Base-by-base conservation (phyloP, 768 basidiomycete species). In the Agaricus blazei region DNA sequence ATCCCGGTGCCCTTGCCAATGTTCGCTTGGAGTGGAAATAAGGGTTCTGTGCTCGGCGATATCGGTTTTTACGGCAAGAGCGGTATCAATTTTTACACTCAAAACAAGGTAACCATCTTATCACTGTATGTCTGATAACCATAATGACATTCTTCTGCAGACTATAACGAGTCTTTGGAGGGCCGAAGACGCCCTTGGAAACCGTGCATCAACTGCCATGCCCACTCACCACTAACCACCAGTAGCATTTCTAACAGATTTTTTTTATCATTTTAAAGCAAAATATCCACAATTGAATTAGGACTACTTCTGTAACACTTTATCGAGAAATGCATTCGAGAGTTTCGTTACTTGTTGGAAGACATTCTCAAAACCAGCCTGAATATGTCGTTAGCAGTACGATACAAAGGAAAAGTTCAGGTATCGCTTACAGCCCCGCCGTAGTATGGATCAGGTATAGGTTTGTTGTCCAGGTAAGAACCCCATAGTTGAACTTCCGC, bases 1-100 rank as follows among this genome's bases (percentile, higher is more conserved):
- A 93, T 93, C 49, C 90, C 93, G 12, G 96, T 99, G 4, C 96
- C 96, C 44, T 64, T 81, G 54, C 88, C 89, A 14, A 95, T 97
- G 90, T 98, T 97, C 74, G 83, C 92, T 28, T 96, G 93, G 93
- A 93, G 90, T 63, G 96, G 97, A 27, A 96, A 94, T 74, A 96
- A 94, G 77, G 81, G 36, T 19, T 47, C 44, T 63, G 83, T 83
- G 63, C 71, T 94, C 53, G 93, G 93, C 24, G 91, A 95, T 65
- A 82, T 93, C 44, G 85, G 87, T 4, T 95, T 97, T 75, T 97
- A 97, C 62, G 95, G 95, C 24, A 50, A 54, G 52, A 88, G 90
- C 59, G 95, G 91, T 26, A 81, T 98, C 71, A 90, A 90, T 68
- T 98, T 98, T 74, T 98, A 94, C 68, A 98, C 96, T 3, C 89